Evolutionary conservation across 2,329 filamentous ascomycete genomes (phyloP), one percentile per base, ranked within the genome.

Genomic region (Colletotrichum sp.): DNA sequence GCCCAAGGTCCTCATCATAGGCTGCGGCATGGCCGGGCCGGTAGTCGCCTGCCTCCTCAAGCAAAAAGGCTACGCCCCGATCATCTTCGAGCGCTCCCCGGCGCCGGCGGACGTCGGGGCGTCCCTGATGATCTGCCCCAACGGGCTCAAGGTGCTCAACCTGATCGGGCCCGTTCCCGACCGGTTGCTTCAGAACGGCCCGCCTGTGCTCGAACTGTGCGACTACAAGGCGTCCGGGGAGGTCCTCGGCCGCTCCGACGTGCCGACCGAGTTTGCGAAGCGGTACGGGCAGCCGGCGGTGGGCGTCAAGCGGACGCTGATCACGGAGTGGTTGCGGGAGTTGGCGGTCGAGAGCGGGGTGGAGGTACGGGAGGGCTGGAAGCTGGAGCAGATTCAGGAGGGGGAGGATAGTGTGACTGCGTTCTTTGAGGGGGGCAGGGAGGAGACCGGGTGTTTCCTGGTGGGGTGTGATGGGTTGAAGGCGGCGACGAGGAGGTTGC

Each of bases 391-490:
- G 24, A 79, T 81, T 8, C 21, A 72, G 18, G 79, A 81, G 34
- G 67, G 69, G 9, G 57, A 77, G 10, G 64, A 78, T 8, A 76
- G 76, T 2, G 77, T 81, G 3, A 80, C 78, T 18, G 80, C 80
- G 6, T 61, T 70, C 48, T 81, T 81, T 28, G 74, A 74, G 6
- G 77, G 77, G 16, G 77, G 76, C 2, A 65, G 71, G 6, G 48
- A 75, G 2, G 80, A 77, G 52, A 78, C 77, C 4, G 80, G 80
- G 10, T 71, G 72, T 8, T 80, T 81, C 10, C 57, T 81, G 13
- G 59, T 81, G 10, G 80, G 80, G 18, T 80, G 79, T 61, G 80
- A 81, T 71, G 79, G 78, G 7, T 74, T 80, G 59, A 80, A 79
- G 55, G 77, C 79, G 6, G 77, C 77, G 16, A 77, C 76, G 12